These are phyloP conservation scores for Marasmius tenuissimus DNA, from an alignment of 1,284 basidiomycete species.

Conservation along the genomic window DNA sequence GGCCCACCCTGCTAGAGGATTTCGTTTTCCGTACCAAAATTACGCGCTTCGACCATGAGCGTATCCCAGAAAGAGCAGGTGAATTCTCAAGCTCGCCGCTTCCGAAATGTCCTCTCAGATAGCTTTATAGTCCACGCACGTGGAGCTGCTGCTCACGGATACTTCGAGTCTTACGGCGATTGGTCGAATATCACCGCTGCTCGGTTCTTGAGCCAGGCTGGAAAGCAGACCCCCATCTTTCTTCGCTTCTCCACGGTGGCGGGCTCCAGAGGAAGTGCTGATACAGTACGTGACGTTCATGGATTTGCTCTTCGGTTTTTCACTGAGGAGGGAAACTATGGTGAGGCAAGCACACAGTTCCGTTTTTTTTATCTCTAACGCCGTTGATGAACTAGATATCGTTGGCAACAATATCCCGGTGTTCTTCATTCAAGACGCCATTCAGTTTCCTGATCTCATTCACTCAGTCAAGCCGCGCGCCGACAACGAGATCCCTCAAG, in stretches of 20 bases:
- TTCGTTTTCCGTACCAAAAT: constrained; percentile 7
- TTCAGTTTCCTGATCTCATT: constrained; percentile 10
- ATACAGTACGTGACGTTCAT: constrained; percentile 17
- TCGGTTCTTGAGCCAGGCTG: constrained; percentile 10
- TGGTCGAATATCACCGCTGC: constrained; percentile 13
- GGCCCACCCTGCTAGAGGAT: constrained; percentile 6
- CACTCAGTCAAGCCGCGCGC: constrained; percentile 4
- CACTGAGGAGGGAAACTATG: constrained; percentile 11
- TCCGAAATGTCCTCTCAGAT: background rate
- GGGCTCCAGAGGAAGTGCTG: constrained; percentile 15
- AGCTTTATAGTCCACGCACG: constrained; percentile 17
- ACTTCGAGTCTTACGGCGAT: constrained; percentile 19
- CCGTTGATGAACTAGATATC: background rate
- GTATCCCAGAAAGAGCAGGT: constrained; percentile 7
- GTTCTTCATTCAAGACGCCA: constrained; percentile 8
- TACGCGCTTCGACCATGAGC: constrained; percentile 7
- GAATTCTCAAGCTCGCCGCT: background rate
- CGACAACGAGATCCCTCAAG: constrained; percentile 8
- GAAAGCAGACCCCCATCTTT: constrained; percentile 18
- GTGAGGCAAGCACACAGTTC: background rate
- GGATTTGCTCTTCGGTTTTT: constrained; percentile 10
- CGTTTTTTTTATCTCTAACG: background rate
- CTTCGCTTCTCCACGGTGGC: constrained; percentile 16
- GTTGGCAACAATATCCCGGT: constrained; percentile 11
- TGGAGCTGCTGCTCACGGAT: constrained; percentile 20